Evolutionary conservation across 768 basidiomycete species (phyloP).

Genomic region (Punctularia strigosozonata): DNA sequence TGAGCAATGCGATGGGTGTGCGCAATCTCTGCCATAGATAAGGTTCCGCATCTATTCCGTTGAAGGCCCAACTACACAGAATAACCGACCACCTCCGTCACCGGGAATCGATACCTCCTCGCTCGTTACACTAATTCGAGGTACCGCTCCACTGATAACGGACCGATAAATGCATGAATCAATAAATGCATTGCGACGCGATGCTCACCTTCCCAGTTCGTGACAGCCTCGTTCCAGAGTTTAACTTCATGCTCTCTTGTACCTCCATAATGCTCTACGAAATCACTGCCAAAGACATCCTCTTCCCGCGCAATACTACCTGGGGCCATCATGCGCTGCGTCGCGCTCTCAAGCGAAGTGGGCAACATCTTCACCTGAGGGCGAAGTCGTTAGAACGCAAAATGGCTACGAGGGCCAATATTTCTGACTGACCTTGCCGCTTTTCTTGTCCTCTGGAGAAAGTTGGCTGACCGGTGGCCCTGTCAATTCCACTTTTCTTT

Average conservation of each 20-base stretch:
- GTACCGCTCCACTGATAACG: constrained; percentile 61
- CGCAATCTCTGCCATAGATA: no score
- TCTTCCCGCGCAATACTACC: constrained; percentile 74
- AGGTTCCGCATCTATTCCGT: no score
- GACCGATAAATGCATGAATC: constrained; percentile 5
- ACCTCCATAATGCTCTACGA: constrained; percentile 91
- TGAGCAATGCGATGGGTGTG: no score
- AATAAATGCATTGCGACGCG: constrained; percentile 1
- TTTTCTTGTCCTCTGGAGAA: constrained; percentile 41
- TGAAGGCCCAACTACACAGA: no score
- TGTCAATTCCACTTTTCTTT: constrained; percentile 56
- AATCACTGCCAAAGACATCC: constrained; percentile 68
- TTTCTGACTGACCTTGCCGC: constrained; percentile 40
- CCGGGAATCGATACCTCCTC: no score
- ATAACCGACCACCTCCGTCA: no score
- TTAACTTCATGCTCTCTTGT: constrained; percentile 89
- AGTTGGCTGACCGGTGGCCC: constrained; percentile 59
- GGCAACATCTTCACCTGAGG: constrained; percentile 64
- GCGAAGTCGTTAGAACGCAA: constrained; percentile 4
- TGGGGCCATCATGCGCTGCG: constrained; percentile 63
- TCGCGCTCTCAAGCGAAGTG: constrained; percentile 68
- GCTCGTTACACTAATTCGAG: constrained; percentile 81
- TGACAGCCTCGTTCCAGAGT: constrained; percentile 82
- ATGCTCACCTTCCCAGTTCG: constrained; percentile 87
- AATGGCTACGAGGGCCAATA: no score